Base-by-base conservation (phyloP, 192 early-diverging fungal genomes). In the Allomyces arbusculus region DNA sequence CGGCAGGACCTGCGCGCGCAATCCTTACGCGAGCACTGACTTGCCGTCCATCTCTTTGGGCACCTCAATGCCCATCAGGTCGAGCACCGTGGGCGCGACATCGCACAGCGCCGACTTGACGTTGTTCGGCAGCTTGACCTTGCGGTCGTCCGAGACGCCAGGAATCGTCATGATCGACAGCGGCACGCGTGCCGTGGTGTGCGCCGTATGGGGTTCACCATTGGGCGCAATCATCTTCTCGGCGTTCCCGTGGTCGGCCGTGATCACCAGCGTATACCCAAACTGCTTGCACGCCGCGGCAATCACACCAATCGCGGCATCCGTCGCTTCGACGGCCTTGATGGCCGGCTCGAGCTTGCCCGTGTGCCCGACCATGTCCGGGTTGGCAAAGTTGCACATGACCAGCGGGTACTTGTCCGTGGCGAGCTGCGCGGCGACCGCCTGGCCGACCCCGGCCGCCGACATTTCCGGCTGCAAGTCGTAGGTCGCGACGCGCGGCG, bases 321-420 rank as follows among this genome's bases (percentile, higher is more conserved):
- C 97, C 0, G 95, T 98, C 4, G 92, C 90, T 64, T 84, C 90
- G 61, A 99, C 90, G 61, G 86, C 97, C 76, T 90, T 80, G 61
- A 87, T 78, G 33, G 95, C 93, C 14, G 90, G 87, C 40, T 92
- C 89, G 74, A 91, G 98, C 33, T 88, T 75, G 69, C 96, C 96
- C 25, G 96, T 99, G 80, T 99, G 96, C 58, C 96, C 96, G 50
- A 96, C 88, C 90, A 89, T 92, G 72, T 91, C 90, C 19, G 96
- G 96, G 65, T 91, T 91, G 44, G 96, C 96, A 89, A 99, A 97
- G 83, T 99, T 99, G 80, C 89, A 92, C 89, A 99, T 95, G 19
- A 96, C 86, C 68, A 95, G 92, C 44, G 89, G 89, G 78, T 88
- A 92, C 77, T 92, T 87, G 64, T 79, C 80, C 8, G 79, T 73